Evolutionary conservation across 371 early-diverging fungal species (phyloP).

Genomic region (Mucor racemosus): DNA sequence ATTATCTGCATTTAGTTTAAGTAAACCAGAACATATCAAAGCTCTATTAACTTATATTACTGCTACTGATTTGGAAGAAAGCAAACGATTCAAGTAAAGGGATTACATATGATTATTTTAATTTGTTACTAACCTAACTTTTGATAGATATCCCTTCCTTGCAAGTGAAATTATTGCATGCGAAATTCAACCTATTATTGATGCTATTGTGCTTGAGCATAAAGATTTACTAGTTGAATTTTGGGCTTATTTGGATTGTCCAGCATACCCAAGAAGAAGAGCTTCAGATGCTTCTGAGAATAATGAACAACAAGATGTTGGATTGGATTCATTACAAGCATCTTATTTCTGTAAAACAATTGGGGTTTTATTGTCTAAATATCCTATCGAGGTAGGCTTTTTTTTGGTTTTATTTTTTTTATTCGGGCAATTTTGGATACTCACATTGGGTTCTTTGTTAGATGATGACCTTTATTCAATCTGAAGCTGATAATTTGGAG

Average conservation of each 20-base stretch:
- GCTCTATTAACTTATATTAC: conserved; percentile 68
- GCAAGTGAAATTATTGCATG: conserved; percentile 87
- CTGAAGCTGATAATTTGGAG: conserved; percentile 58
- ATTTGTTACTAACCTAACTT: conserved; percentile 8
- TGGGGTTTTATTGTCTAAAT: conserved; percentile 79
- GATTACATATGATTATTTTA: neutral
- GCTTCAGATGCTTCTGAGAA: conserved; percentile 18
- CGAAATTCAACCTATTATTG: conserved; percentile 82
- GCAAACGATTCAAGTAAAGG: conserved; percentile 72
- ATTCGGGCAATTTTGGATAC: conserved; percentile 11
- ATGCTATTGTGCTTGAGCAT: conserved; percentile 68
- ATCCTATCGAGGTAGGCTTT: conserved; percentile 69
- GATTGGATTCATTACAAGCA: conserved; percentile 73
- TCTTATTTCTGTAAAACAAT: conserved; percentile 89
- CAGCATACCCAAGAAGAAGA: conserved; percentile 42
- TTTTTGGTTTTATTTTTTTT: neutral
- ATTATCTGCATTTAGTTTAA: conserved; percentile 48
- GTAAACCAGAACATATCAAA: conserved; percentile 62
- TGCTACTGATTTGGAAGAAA: conserved; percentile 68
- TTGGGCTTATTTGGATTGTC: conserved; percentile 81
- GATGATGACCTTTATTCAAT: conserved; percentile 72
- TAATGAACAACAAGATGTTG: conserved; percentile 4
- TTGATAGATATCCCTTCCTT: conserved; percentile 76
- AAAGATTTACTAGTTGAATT: conserved; percentile 68
- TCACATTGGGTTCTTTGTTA: neutral